phyloP scores from a whole-genome alignment of 768 basidiomycete species.

The Fistulinella prunicolor region DNA sequence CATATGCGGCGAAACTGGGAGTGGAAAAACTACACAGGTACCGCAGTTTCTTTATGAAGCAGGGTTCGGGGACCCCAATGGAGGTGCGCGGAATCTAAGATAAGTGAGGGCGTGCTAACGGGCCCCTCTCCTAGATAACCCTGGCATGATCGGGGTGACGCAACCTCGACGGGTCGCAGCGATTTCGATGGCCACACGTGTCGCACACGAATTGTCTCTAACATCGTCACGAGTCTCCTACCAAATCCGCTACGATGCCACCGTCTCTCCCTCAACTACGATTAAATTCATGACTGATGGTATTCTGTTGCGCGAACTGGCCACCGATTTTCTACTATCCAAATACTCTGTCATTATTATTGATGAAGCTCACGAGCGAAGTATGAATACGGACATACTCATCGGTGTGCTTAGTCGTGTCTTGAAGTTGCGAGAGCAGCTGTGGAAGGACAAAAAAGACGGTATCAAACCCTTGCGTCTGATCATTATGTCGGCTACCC shows the following conservation, averaged over 20 bases:
- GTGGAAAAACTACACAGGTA: constrained; percentile 97
- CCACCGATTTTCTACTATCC: constrained; percentile 87
- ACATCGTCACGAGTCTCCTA: constrained; percentile 84
- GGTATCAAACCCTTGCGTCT: constrained; percentile 83
- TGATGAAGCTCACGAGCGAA: constrained; percentile 97
- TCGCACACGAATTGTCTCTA: constrained; percentile 89
- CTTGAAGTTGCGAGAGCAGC: constrained; percentile 79
- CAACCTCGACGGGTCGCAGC: constrained; percentile 98
- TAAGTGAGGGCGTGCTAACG: constrained; percentile 2
- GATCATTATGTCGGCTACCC: constrained; percentile 98
- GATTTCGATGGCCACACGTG: constrained; percentile 91
- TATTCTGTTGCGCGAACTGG: constrained; percentile 89
- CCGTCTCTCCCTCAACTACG: constrained; percentile 81
- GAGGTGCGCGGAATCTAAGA: constrained; percentile 50
- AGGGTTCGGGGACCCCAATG: constrained; percentile 81
- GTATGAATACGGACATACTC: constrained; percentile 96
- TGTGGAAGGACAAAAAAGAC: constrained; percentile 80
- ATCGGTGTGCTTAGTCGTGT: constrained; percentile 97
- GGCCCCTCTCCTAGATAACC: constrained; percentile 66
- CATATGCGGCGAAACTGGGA: constrained; percentile 88
- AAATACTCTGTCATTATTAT: constrained; percentile 95
- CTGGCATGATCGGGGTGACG: constrained; percentile 97
- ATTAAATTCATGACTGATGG: constrained; percentile 99
- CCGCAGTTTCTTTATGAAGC: constrained; percentile 98
- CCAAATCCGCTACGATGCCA: constrained; percentile 97